Base-by-base conservation (phyloP, 352 stramenopile species). In the Pythium biforme region DNA sequence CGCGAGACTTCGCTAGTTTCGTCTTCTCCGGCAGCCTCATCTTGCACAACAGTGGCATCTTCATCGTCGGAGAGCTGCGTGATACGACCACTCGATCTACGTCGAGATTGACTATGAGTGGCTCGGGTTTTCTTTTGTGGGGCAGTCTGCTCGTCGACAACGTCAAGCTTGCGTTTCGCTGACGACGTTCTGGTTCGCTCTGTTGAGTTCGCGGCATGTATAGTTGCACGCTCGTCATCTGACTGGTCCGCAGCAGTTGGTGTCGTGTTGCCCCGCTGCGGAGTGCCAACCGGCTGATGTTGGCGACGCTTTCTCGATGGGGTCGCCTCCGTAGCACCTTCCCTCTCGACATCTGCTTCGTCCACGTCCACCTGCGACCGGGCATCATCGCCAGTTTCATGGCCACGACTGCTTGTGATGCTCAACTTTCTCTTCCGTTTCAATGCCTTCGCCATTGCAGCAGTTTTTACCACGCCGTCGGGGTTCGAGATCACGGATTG, bases 401-500 rank as follows among this genome's bases (percentile, higher is more conserved):
- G 17, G 12, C 6, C 45, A n/a, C 47, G 51, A 34, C 34, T 62
- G 33, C 20, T 70, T 0, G 10, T 34, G 10, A 59, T 29, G 34
- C 51, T 59, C 22, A 48, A 17, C 33, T 62, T 65, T 8, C 41
- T 52, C 50, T 70, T 70, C 4, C 64, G 50, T 39, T 70, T 70
- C 41, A 70, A 33, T 12, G 52, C 50, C 31, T 55, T 60, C 29
- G 48, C 20, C 15, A 50, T 22, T 7, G 50, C 53, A 0, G 43
- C 52, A 2, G 64, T 63, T 41, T 59, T 65, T 19, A 66, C 64
- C 7, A 66, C 52, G 17, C 56, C 64, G 19, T 66, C 46, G 2
- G 57, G 51, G 50, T 66, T 45, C 4, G 64, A 70, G 25, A 70
- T 70, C 23, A 70, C 25, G 1, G 60, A 62, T 29, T 87, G 75